Base-by-base conservation (phyloP, 306 rosid genomes). In the Psophocarpus tetragonolobus region DNA sequence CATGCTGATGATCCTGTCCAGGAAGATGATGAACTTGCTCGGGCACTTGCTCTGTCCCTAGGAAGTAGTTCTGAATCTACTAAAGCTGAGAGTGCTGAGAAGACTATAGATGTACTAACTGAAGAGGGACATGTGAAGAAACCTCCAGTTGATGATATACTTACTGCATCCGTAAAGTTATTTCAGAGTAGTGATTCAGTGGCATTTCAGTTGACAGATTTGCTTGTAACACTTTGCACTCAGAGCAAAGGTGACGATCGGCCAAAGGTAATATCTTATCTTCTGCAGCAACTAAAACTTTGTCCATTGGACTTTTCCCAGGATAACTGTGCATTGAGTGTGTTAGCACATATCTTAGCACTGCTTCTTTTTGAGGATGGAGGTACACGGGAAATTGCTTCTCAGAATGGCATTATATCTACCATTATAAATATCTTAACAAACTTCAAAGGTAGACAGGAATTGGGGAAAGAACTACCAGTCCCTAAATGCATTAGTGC, bases 21-120 rank as follows among this genome's bases (percentile, higher is more conserved):
- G 89, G 99, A 96, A 83, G 99, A 96, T 67, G 98, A 96, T 91
- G 99, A 92, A 85, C 91, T 96, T 78, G 99, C 97, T 32, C 92
- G 82, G 71, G 99, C 99, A 71, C 99, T 96, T 72, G 97, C 98
- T 75, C 77, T 96, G 29, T 96, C 99, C 78, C 88, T 96, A 26
- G 98, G 99, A 78, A 95, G 76, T 83, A 91, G 96, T 62, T 87
- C 99, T 63, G 99, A 96, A 75, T 74, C 98, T 45, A 78, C 94
- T 77, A 93, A 93, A 88, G 90, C 79, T 78, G 97, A 92, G 32
- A 87, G 68, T 85, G 90, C 74, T 44, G 97, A 92, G 70, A 95
- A 92, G 88, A 82, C 94, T 77, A 73, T 85, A 78, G 97, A 91
- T 72, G 90, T 88, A 71, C 87, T 72, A 56, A 81, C 85, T 39